phyloP scores from a whole-genome alignment of 306 rosid genomes.

The Gastrolobium villosum region DNA sequence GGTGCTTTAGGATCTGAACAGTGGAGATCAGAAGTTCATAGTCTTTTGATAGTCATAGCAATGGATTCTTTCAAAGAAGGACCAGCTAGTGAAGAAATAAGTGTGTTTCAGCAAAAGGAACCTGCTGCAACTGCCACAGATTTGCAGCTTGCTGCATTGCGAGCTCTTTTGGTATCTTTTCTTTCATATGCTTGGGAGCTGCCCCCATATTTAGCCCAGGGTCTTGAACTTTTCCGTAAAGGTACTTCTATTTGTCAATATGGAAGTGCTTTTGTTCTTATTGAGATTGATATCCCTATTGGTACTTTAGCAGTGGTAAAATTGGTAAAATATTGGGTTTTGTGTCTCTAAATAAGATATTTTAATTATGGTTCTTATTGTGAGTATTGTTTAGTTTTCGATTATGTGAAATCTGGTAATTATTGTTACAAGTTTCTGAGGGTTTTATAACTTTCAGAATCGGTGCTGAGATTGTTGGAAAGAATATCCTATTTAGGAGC shows the following conservation, averaged over 20 bases:
- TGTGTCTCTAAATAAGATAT: constrained; percentile 4
- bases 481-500: background rate
- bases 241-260: constrained; percentile 60
- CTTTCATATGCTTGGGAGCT: constrained; percentile 66
- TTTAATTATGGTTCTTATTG: background rate
- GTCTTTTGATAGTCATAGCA: constrained; percentile 67
- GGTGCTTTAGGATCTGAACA: constrained; percentile 70
- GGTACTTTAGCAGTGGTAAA: constrained; percentile 15
- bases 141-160: constrained; percentile 84
- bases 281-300: constrained; percentile 20
- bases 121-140: constrained; percentile 56
- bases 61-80: constrained; percentile 64
- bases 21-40: constrained; percentile 73
- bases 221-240: constrained; percentile 83
- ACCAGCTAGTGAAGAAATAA: constrained; percentile 56
- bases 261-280: constrained; percentile 26
- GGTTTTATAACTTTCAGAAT: constrained; percentile 27
- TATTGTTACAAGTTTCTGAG: background rate
- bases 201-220: constrained; percentile 77
- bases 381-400: constrained; percentile 12
- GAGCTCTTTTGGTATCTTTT: constrained; percentile 82
- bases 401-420: background rate
- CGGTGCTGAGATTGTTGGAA: background rate
- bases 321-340: constrained; percentile 12
- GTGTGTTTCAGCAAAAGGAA: constrained; percentile 56